Evolutionary conservation across 495 filamentous ascomycete species (phyloP), one percentile per base, ranked within the genome.

Genomic region (Penicillium herquei): DNA sequence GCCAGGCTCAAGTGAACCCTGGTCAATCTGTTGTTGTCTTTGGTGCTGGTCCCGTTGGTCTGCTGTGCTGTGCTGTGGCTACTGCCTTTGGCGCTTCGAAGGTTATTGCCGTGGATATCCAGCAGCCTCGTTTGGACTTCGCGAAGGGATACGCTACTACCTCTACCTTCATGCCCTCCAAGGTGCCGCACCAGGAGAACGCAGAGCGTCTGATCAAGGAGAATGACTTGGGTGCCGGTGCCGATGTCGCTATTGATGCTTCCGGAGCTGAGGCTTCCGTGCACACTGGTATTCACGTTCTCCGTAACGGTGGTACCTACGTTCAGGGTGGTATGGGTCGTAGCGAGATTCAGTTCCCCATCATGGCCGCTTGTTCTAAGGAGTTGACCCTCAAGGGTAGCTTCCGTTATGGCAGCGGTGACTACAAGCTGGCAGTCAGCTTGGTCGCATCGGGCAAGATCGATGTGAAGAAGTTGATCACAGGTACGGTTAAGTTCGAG

Each of bases 271-370:
- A 81, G 54, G 59, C 75, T 11, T 80, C 75, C 8, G 77, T 85
- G 14, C 73, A 81, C 57, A 77, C 77, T 0, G 81, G 79, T 7
- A 76, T 83, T 30, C 72, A 81, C 51, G 75, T 77, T 31, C 64
- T 80, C 9, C 76, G 74, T 35, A 72, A 69, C 50, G 81, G 81
- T 8, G 82, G 83, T 11, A 83, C 75, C 6, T 85, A 80, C 56
- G 82, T 86, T 3, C 82, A 87, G 62, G 81, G 78, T 41, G 84
- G 83, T 13, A 80, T 86, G 78, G 82, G 81, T 0, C 76, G 76
- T 45, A 77, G 75, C 57, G 79, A 83, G 62, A 78, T 83, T 42
- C 65, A 59, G 2, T 81, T 84, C 62, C 81, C 82, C 1, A 84
- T 85, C 56, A 81, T 78, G 65, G 76, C 73, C 3, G 74, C 76